Percentiles rank a stretch among this genome's conserved stretches.
Conservation (phyloP, 768 basidiomycete species). For the Amanita fuliginea region DNA sequence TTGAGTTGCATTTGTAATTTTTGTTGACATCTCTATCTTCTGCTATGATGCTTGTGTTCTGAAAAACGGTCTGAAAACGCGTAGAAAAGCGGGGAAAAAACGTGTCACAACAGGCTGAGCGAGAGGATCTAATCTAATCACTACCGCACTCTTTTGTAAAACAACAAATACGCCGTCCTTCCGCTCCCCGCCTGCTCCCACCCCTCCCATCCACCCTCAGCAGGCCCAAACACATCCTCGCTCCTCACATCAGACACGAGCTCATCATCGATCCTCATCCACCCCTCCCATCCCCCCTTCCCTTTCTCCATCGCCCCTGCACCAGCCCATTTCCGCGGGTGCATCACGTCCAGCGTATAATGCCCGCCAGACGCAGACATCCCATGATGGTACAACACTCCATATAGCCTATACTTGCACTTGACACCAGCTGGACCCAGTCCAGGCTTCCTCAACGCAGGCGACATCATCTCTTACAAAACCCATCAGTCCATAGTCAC, state of each 20-base stretch:
- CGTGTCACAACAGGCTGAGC: too few relatives aligned
- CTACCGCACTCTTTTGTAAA: constrained; percentile 56
- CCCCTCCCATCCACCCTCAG: too few relatives aligned
- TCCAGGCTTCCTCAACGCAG: constrained; percentile 30
- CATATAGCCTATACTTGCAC: constrained; percentile 71
- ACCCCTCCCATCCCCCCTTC: constrained; percentile 38
- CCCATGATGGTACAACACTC: constrained; percentile 92
- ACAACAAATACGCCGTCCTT: constrained; percentile 72
- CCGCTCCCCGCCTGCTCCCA: constrained; percentile 38
- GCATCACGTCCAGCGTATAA: constrained; percentile 86
- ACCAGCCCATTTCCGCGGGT: constrained; percentile 44
- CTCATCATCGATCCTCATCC: constrained; percentile 95
- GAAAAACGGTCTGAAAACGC: too few relatives aligned
- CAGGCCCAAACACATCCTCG: constrained; percentile 59
- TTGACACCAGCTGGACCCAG: constrained; percentile 6
- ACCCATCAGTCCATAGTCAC: not conserved
- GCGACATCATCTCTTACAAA: constrained; percentile 46
- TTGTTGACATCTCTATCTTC: too few relatives aligned
- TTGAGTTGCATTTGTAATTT: too few relatives aligned
- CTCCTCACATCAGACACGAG: constrained; percentile 61
- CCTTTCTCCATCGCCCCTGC: constrained; percentile 13
- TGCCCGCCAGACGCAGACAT: constrained; percentile 85
- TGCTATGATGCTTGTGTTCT: too few relatives aligned
- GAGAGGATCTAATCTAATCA: too few relatives aligned
- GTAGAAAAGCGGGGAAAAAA: too few relatives aligned